These are phyloP conservation scores for Marchantia paleacea DNA, from an alignment of 225 moss, liverwort and hornwort species.

Conservation along the genomic window DNA sequence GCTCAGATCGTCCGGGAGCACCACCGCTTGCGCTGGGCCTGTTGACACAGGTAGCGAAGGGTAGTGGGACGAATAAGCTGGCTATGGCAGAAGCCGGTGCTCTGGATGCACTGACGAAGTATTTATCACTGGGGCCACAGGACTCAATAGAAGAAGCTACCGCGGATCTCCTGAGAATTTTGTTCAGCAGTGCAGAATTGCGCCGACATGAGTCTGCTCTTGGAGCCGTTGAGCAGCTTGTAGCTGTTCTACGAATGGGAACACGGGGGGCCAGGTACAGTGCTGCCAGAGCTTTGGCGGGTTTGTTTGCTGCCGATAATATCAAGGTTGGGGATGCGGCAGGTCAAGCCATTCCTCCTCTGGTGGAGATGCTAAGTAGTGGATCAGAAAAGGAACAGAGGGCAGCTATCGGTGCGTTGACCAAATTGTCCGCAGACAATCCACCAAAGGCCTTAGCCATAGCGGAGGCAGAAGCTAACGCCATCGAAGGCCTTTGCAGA, in stretches of 20 bases:
- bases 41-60: slow-evolving; percentile 84
- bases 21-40: slow-evolving; percentile 88
- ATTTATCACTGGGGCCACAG: slow-evolving; percentile 91
- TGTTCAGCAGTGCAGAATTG: slow-evolving; percentile 82
- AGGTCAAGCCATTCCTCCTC: slow-evolving; percentile 87
- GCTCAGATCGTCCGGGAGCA: slow-evolving; percentile 92
- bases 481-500: slow-evolving; percentile 86
- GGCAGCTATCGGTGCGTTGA: slow-evolving; percentile 86
- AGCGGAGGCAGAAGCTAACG: slow-evolving; percentile 96
- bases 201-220: slow-evolving; percentile 83
- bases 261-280: slow-evolving; percentile 88
- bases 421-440: slow-evolving; percentile 79
- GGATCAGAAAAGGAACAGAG: slow-evolving; percentile 94
- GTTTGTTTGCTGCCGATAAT: slow-evolving; percentile 77
- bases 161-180: slow-evolving; percentile 77
- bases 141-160: slow-evolving; percentile 96
- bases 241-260: slow-evolving; percentile 87
- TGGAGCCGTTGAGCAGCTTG: slow-evolving; percentile 89
- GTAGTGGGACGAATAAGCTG: slow-evolving; percentile 86
- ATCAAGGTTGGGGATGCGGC: slow-evolving; percentile 86
- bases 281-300: slow-evolving; percentile 86
- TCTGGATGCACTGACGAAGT: slow-evolving; percentile 87
- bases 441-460: slow-evolving; percentile 96
- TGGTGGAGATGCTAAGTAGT: slow-evolving; percentile 95
- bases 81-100: slow-evolving; percentile 99